Conservation (phyloP, 768 basidiomycete species). For the Hydnum rufescens region DNA sequence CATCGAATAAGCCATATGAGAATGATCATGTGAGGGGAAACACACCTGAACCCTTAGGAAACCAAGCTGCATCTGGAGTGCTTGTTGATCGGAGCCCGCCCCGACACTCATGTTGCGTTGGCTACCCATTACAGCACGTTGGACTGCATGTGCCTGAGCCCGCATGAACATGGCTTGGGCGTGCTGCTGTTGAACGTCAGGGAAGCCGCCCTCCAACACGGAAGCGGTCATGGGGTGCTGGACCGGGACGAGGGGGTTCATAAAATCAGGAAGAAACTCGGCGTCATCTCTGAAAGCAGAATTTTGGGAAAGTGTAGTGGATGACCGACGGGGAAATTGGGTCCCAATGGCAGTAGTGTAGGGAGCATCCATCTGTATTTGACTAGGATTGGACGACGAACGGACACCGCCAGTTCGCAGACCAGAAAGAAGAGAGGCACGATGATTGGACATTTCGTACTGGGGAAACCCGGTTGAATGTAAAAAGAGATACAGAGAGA, state of each 20-base stretch:
- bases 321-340: conserved; percentile 39
- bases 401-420: conserved; percentile 84
- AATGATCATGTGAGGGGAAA: conserved; percentile 16
- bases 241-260: conserved; percentile 29
- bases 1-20: not conserved
- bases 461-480: not conserved
- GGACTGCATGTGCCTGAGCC: conserved; percentile 24
- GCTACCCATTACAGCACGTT: conserved; percentile 12
- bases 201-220: conserved; percentile 40
- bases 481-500: conserved; percentile 2
- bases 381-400: conserved; percentile 30
- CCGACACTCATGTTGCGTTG: not conserved
- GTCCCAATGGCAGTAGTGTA: conserved; percentile 19
- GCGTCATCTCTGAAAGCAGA: conserved; percentile 14
- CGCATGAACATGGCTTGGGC: conserved; percentile 31
- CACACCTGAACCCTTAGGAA: conserved; percentile 61
- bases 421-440: conserved; percentile 72
- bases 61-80: conserved; percentile 68
- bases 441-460: conserved; percentile 14
- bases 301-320: conserved; percentile 15
- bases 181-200: conserved; percentile 35
- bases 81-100: conserved; percentile 27
- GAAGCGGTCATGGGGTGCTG: conserved; percentile 45
- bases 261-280: conserved; percentile 29
- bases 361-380: conserved; percentile 1